Conservation (phyloP, 305 asterid genomes). For the Striga hermonthica region DNA sequence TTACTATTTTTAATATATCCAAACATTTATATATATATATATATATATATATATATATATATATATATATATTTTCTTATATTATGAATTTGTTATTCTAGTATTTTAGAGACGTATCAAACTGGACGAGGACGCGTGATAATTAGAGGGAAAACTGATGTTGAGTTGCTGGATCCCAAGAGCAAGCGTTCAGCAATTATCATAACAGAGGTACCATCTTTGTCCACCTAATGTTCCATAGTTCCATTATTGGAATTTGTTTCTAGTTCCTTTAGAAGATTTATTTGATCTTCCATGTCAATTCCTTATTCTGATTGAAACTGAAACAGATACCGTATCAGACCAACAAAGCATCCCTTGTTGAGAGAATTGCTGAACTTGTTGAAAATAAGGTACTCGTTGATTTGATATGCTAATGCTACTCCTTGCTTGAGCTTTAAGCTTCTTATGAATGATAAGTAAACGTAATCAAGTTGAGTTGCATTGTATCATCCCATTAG, state of each 20-base stretch:
- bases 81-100: slow-evolving; percentile 18
- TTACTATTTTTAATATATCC: no score
- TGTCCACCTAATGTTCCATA: slow-evolving; percentile 17
- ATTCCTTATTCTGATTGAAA: slow-evolving; percentile 15
- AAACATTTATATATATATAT: no score
- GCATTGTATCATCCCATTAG: not conserved
- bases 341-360: slow-evolving; percentile 95
- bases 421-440: slow-evolving; percentile 8
- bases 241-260: slow-evolving; percentile 18
- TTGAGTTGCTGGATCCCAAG: slow-evolving; percentile 79
- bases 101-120: slow-evolving; percentile 91
- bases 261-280: slow-evolving; percentile 14
- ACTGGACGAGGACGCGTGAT: slow-evolving; percentile 92
- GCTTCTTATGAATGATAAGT: slow-evolving; percentile 14
- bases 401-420: slow-evolving; percentile 6
- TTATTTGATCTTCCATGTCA: slow-evolving; percentile 1
- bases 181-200: slow-evolving; percentile 84
- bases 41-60: no score
- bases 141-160: slow-evolving; percentile 91
- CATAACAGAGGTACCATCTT: slow-evolving; percentile 79
- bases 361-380: slow-evolving; percentile 91
- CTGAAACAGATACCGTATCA: slow-evolving; percentile 86
- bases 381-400: slow-evolving; percentile 77
- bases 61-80: no score
- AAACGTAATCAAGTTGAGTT: slow-evolving; percentile 15